These are phyloP conservation scores for Candida schatavii DNA, from an alignment of 805 yeast genomes.

Conservation along the genomic window DNA sequence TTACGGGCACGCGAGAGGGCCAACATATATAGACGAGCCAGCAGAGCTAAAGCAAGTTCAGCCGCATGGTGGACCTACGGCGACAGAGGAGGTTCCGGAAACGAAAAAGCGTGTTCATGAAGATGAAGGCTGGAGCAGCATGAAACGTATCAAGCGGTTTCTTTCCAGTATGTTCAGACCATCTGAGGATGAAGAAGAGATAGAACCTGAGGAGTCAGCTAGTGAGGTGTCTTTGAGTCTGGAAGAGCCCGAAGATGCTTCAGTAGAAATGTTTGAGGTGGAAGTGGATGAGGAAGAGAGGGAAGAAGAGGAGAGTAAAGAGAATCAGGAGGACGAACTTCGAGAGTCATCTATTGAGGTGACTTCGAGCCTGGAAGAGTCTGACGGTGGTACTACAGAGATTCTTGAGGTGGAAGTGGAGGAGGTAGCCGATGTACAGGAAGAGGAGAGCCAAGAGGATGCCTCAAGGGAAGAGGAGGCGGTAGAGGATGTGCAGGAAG, in stretches of 20 bases:
- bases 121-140: neutral
- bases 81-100: neutral
- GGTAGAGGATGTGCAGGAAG: neutral
- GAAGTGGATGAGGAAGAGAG: neutral
- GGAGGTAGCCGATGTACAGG: conserved; percentile 3
- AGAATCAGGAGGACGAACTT: conserved; percentile 11
- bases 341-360: too few relatives aligned
- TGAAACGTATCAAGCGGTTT: neutral
- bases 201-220: too few relatives aligned
- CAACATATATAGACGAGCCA: conserved; percentile 1
- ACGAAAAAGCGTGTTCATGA: neutral
- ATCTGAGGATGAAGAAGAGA: too few relatives aligned
- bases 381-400: neutral
- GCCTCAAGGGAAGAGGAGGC: neutral
- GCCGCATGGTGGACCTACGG: too few relatives aligned
- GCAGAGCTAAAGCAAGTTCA: too few relatives aligned
- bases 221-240: too few relatives aligned
- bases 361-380: conserved; percentile 5
- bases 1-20: neutral
- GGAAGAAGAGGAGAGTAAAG: neutral
- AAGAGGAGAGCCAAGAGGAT: neutral
- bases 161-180: neutral
- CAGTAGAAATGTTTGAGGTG: neutral
- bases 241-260: conserved; percentile 7
- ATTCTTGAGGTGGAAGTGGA: neutral